These are phyloP conservation scores for Pichia thaimueangensis DNA, from an alignment of 805 yeast species.

Conservation along the genomic window DNA sequence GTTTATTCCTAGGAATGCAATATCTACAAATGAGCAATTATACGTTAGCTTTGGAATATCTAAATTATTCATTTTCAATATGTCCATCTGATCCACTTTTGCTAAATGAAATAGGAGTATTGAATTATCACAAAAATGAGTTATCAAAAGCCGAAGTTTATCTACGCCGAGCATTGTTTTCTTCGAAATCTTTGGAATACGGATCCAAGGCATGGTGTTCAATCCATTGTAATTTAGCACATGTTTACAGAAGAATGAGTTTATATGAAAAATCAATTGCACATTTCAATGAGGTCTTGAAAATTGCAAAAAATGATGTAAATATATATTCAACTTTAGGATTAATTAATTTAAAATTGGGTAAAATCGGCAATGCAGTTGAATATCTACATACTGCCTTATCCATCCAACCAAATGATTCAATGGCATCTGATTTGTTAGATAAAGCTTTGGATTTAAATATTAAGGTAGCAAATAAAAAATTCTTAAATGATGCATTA, in stretches of 20 bases:
- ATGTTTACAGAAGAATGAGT: constrained; percentile 68
- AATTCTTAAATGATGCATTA: constrained; percentile 8
- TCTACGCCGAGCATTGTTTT: constrained; percentile 63
- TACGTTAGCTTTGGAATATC: constrained; percentile 79
- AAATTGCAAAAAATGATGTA: constrained; percentile 58
- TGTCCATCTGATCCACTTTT: constrained; percentile 84
- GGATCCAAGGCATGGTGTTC: constrained; percentile 82
- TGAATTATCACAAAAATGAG: constrained; percentile 72
- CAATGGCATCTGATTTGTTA: constrained; percentile 76
- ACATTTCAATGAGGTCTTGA: constrained; percentile 71
- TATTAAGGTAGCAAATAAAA: constrained; percentile 24
- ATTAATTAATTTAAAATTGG: constrained; percentile 65
- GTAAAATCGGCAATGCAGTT: constrained; percentile 59
- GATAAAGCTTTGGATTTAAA: constrained; percentile 71
- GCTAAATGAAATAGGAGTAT: constrained; percentile 88
- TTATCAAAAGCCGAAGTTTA: constrained; percentile 61
- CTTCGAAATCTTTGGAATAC: constrained; percentile 61
- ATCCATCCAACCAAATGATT: constrained; percentile 71
- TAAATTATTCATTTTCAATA: constrained; percentile 64
- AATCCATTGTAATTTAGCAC: constrained; percentile 81
- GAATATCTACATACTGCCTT: constrained; percentile 75
- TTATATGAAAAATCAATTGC: constrained; percentile 59
- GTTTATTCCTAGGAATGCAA: constrained; percentile 92
- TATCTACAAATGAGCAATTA: constrained; percentile 82
- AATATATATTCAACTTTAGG: constrained; percentile 83